These are phyloP conservation scores for Rubroboletus satanas DNA, from an alignment of 768 basidiomycete genomes.

Conservation along the genomic window DNA sequence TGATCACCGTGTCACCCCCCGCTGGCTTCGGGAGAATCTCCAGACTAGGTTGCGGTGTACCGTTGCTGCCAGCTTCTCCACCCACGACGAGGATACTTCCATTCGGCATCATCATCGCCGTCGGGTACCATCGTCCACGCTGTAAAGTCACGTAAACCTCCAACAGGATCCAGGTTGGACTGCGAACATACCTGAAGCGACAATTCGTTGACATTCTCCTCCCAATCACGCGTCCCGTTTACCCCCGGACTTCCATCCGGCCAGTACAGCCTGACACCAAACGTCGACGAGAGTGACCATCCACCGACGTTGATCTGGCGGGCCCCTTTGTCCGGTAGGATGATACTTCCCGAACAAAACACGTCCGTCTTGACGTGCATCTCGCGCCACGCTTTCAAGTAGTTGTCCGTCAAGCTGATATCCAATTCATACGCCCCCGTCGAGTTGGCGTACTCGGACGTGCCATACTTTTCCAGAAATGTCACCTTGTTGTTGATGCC, in stretches of 20 bases:
- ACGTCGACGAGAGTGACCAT: constrained; percentile 70
- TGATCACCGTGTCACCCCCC: constrained; percentile 60
- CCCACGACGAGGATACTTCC: constrained; percentile 73
- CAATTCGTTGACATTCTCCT: constrained; percentile 60
- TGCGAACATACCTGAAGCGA: constrained; percentile 50
- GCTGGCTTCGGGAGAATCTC: constrained; percentile 66
- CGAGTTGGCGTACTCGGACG: constrained; percentile 56
- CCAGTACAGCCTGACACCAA: constrained; percentile 67
- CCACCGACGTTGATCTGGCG: constrained; percentile 32
- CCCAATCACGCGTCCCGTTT: constrained; percentile 76
- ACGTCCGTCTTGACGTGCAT: constrained; percentile 78
- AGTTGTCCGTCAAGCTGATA: constrained; percentile 46
- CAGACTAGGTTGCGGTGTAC: constrained; percentile 57
- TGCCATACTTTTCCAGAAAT: constrained; percentile 73
- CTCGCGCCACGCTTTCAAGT: constrained; percentile 57
- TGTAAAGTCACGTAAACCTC: constrained; percentile 18
- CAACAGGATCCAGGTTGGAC: background rate
- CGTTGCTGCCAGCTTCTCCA: constrained; percentile 74
- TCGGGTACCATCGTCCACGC: constrained; percentile 74
- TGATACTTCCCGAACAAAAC: constrained; percentile 71
- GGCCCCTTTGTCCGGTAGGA: constrained; percentile 70
- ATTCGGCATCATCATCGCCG: constrained; percentile 65
- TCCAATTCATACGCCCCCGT: constrained; percentile 85
- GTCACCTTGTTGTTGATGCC: constrained; percentile 80
- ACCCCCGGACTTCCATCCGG: constrained; percentile 66